Evolutionary conservation across 2,329 filamentous ascomycete genomes (phyloP).

Genomic region (Fusarium sp.): DNA sequence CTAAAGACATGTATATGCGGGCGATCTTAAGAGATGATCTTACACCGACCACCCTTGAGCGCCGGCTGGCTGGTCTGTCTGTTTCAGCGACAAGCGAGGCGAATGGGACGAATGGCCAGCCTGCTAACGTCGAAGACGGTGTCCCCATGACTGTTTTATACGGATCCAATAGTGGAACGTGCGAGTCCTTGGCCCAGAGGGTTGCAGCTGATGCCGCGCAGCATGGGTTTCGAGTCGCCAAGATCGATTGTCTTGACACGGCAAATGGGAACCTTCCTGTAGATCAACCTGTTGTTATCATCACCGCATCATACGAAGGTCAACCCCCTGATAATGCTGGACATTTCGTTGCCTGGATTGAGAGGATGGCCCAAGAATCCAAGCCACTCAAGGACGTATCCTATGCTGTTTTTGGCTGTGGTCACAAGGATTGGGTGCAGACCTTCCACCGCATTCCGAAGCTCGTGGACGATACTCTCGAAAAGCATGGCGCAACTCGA

Average conservation of each 20-base stretch:
- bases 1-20: constrained; percentile 73
- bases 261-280: constrained; percentile 72
- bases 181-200: constrained; percentile 76
- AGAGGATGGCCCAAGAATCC: constrained; percentile 57
- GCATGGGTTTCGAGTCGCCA: constrained; percentile 71
- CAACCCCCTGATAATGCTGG: constrained; percentile 79
- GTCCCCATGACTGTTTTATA: constrained; percentile 75
- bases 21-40: constrained; percentile 66
- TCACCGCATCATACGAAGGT: constrained; percentile 81
- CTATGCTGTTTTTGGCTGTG: constrained; percentile 80
- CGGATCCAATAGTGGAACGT: constrained; percentile 82
- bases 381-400: constrained; percentile 68
- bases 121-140: constrained; percentile 24
- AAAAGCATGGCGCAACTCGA: constrained; percentile 51
- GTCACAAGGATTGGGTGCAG: constrained; percentile 67
- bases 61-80: constrained; percentile 53
- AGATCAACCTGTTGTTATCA: constrained; percentile 73
- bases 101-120: constrained; percentile 11
- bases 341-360: constrained; percentile 77
- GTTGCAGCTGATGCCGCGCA: constrained; percentile 70
- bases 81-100: neutral
- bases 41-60: constrained; percentile 62
- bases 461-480: constrained; percentile 69
- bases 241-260: constrained; percentile 71
- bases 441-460: constrained; percentile 79